phyloP scores from a whole-genome alignment of 192 early-diverging fungal species.

The Paraglomus brasilianum region DNA sequence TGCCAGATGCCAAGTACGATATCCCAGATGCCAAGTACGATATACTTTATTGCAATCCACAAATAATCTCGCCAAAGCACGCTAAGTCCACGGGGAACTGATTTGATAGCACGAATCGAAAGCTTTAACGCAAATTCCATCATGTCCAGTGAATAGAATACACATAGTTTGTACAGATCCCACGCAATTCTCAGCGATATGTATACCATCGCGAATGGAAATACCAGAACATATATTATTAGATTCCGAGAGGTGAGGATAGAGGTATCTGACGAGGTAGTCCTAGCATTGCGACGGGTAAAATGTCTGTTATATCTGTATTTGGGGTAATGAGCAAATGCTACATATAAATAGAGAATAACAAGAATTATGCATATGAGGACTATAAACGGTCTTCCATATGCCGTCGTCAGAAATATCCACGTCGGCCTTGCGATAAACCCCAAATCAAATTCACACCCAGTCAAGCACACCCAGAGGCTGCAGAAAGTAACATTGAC shows the following conservation, averaged over 20 bases:
- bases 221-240: conserved; percentile 16
- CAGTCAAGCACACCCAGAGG: too few relatives aligned
- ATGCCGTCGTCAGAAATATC: too few relatives aligned
- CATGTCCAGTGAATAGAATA: conserved; percentile 29
- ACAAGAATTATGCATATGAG: background rate
- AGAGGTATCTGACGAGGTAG: background rate
- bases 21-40: too few relatives aligned
- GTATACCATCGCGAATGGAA: conserved; percentile 25
- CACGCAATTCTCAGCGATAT: conserved; percentile 5
- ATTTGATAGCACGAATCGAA: too few relatives aligned
- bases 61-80: too few relatives aligned
- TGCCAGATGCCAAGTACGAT: too few relatives aligned
- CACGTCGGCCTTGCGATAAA: background rate
- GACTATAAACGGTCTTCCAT: too few relatives aligned
- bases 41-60: too few relatives aligned
- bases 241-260: background rate
- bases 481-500: too few relatives aligned
- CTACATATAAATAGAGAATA: conserved; percentile 18
- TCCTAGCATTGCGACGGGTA: background rate
- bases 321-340: conserved; percentile 14
- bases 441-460: too few relatives aligned
- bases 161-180: conserved; percentile 19
- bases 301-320: background rate
- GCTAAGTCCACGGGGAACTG: too few relatives aligned
- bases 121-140: background rate